These are phyloP conservation scores for Avena atlantica DNA, from an alignment of 176 grass and related monocot species.

Conservation along the genomic window DNA sequence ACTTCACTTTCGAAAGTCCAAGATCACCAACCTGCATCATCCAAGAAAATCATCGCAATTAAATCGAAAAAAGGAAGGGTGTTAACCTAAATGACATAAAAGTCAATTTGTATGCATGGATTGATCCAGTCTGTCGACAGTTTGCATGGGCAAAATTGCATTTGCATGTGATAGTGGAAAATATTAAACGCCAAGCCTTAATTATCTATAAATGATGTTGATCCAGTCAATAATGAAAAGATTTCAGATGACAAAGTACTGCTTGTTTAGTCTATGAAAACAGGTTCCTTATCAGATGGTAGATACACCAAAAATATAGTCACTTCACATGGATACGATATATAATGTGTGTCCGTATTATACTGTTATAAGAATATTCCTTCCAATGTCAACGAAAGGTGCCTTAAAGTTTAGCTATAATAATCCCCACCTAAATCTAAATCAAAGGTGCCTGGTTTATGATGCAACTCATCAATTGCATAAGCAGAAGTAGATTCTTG, in stretches of 20 bases:
- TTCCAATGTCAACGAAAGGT: not conserved
- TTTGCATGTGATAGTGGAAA: slow-evolving; percentile 12
- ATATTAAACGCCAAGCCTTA: not conserved
- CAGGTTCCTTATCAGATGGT: not conserved
- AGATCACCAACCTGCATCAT: slow-evolving; percentile 90
- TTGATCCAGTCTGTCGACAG: slow-evolving; percentile 16
- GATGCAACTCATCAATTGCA: not conserved
- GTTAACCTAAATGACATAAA: not conserved
- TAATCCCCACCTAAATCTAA: not conserved
- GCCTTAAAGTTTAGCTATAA: slow-evolving; percentile 4
- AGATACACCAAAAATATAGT: not conserved
- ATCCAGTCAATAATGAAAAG: slow-evolving; percentile 1
- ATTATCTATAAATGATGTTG: not conserved
- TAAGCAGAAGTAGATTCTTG: not conserved
- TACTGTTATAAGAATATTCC: not conserved
- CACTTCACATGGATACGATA: not conserved
- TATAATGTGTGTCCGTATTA: not conserved
- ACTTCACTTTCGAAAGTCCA: slow-evolving; percentile 96
- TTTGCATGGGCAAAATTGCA: not conserved
- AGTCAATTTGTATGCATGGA: not conserved
- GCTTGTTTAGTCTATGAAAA: not conserved
- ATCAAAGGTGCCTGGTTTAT: not conserved
- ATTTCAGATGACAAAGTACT: slow-evolving; percentile 15
- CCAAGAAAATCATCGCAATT: slow-evolving; percentile 6
- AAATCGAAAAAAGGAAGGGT: not conserved